Percentiles rank a stretch among this genome's conserved stretches.
These are phyloP conservation scores for Macrolepiota fuliginosa DNA, from an alignment of 768 basidiomycete genomes.

Conservation along the genomic window DNA sequence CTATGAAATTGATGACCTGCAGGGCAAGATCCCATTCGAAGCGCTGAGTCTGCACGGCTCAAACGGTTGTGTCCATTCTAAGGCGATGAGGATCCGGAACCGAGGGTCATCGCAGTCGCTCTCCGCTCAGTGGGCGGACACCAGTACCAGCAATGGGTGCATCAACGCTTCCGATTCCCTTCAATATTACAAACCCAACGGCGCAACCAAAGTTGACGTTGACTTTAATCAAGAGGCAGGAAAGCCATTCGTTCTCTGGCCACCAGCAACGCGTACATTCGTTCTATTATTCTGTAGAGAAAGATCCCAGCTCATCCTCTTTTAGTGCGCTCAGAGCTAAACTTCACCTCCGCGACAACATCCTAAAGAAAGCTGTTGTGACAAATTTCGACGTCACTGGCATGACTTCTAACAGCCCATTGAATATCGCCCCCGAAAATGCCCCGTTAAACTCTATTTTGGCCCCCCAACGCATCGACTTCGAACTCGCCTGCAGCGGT, in stretches of 20 bases:
- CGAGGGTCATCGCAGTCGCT: too few relatives aligned
- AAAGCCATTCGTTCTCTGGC: too few relatives aligned
- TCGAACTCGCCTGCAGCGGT: background rate
- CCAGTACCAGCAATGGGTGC: background rate
- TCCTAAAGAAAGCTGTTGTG: background rate
- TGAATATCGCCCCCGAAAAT: too few relatives aligned
- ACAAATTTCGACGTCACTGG: too few relatives aligned
- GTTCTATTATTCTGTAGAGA: too few relatives aligned
- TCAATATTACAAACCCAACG: background rate
- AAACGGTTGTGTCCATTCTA: too few relatives aligned
- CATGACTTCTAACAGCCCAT: too few relatives aligned
- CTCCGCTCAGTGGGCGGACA: background rate
- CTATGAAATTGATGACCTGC: background rate
- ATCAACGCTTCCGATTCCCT: conserved; percentile 5
- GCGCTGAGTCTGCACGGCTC: too few relatives aligned
- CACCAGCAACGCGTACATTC: background rate
- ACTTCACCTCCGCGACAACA: background rate
- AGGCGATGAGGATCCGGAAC: too few relatives aligned
- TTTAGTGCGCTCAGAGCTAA: background rate
- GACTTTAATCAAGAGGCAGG: conserved; percentile 7
- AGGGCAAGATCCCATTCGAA: conserved; percentile 3
- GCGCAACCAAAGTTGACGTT: background rate
- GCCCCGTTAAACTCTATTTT: background rate
- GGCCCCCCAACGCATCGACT: background rate
- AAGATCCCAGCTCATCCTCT: too few relatives aligned